Evolutionary conservation across 345 rosid species (phyloP), one percentile per base, ranked within the genome.

Genomic region (Eutrema yunnanense): DNA sequence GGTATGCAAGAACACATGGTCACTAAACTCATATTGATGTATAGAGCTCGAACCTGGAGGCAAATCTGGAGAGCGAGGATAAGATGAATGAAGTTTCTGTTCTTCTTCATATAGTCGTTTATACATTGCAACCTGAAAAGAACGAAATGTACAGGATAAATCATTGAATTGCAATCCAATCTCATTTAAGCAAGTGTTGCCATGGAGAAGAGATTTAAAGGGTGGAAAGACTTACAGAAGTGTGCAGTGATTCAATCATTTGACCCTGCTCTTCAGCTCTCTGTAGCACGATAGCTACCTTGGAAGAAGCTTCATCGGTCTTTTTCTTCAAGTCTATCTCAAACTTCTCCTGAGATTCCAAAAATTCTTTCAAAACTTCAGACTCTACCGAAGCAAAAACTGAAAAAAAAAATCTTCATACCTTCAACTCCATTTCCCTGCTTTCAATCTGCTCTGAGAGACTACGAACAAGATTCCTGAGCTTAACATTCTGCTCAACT

Each of bases 401-500:
- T 36, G 32, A 29, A 46, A 30, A 13, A 37, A 41, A 37, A 41
- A 67, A 38, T 53, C 37, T 9, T 6, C 58, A n/a, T 80, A 94
- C 98, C 98, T 94, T 91, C 71, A 86, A 83, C 61, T 89, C 95
- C 81, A 37, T 67, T 84, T 94, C 97, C 71, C 81, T 82, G 72
- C 71, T 83, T 62, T 83, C 88, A 62, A 89, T 84, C 83, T 89
- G 95, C 52, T 88, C 85, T 58, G 96, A 86, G 69, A 91, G 92
- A 81, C 81, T 80, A 38, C 95, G 92, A 19, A 86, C 95, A 70
- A 94, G 96, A 77, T 81, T 91, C 79, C 97, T 86, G 69, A 94
- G 95, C 71, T 94, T 87, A 58, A 86, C 96, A 85, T 94, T 94
- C 83, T 88, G 97, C 85, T 89, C 98, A 67, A 94, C 96, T 66